Evolutionary conservation across 2,329 filamentous ascomycete species (phyloP).

Genomic region (Teratosphaeria nubilosa): DNA sequence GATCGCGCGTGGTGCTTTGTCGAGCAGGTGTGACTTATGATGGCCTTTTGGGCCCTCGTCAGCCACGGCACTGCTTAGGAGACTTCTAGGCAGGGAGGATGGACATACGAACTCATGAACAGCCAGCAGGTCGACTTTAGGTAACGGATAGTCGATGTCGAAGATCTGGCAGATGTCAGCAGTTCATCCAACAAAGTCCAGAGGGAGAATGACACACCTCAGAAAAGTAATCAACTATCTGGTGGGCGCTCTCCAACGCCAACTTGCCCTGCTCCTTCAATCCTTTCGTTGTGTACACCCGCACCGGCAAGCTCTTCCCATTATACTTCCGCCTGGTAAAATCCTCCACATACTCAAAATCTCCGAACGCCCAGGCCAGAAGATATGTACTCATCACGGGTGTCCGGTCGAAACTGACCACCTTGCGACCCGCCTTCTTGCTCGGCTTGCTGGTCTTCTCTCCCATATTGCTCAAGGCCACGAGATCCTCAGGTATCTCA

Average conservation of each 20-base stretch:
- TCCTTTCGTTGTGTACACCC: constrained; percentile 92
- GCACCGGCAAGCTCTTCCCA: constrained; percentile 80
- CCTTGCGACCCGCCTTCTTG: constrained; percentile 53
- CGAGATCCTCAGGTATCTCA: constrained; percentile 78
- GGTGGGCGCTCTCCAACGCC: constrained; percentile 81
- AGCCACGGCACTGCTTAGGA: constrained; percentile 4
- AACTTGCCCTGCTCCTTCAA: constrained; percentile 84
- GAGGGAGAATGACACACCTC: constrained; percentile 38
- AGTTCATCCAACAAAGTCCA: constrained; percentile 3
- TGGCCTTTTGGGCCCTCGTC: constrained; percentile 26
- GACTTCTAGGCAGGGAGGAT: background rate
- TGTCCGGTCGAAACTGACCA: constrained; percentile 70
- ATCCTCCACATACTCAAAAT: constrained; percentile 93
- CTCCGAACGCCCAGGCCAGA: constrained; percentile 86
- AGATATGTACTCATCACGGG: constrained; percentile 87
- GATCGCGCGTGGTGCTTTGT: background rate
- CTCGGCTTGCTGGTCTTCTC: constrained; percentile 62
- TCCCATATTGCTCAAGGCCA: constrained; percentile 92
- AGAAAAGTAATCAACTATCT: constrained; percentile 93
- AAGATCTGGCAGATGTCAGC: constrained; percentile 50
- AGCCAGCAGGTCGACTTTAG: constrained; percentile 82
- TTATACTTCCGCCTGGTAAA: constrained; percentile 85
- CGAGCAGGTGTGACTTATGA: constrained; percentile 27
- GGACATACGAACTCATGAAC: constrained; percentile 78
- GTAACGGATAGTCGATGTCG: constrained; percentile 82